A percentile compares a stretch with the other conserved stretches of the same genome.
phyloP scores from a whole-genome alignment of 352 stramenopile species.

The Phytophthora chlamydospora region DNA sequence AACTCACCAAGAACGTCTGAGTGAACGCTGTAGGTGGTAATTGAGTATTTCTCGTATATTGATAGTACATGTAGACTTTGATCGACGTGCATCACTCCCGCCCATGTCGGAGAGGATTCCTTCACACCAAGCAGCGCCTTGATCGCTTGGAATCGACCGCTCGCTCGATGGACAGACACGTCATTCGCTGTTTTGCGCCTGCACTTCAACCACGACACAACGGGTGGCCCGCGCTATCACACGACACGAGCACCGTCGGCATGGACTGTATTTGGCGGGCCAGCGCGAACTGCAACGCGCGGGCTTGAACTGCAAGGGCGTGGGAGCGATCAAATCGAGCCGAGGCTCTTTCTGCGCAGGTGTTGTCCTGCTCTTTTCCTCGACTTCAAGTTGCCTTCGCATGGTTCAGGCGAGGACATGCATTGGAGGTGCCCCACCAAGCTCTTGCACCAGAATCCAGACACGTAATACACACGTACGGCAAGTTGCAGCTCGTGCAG shows the following conservation, averaged over 20 bases:
- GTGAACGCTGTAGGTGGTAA: conserved; percentile 11
- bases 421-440: conserved; percentile 31
- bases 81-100: background rate
- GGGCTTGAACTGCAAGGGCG: conserved; percentile 29
- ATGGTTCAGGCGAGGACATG: background rate
- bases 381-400: conserved; percentile 37
- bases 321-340: conserved; percentile 29
- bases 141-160: background rate
- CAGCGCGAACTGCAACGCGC: conserved; percentile 19
- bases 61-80: conserved; percentile 39
- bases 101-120: too few species aligned
- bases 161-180: conserved; percentile 20
- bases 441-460: conserved; percentile 35
- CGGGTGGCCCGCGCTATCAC: conserved; percentile 7
- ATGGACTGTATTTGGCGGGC: conserved; percentile 1
- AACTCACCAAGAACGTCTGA: conserved; percentile 46
- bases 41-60: conserved; percentile 37
- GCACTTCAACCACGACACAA: conserved; percentile 25
- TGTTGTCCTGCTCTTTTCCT: conserved; percentile 38
- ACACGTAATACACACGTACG: conserved; percentile 18
- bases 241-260: conserved; percentile 16
- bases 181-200: conserved; percentile 19
- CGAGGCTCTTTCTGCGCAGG: conserved; percentile 32
- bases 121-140: too few species aligned
- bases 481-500: conserved; percentile 15